Evolutionary conservation across 192 early-diverging fungal genomes (phyloP).

Genomic region (Podila verticillata): DNA sequence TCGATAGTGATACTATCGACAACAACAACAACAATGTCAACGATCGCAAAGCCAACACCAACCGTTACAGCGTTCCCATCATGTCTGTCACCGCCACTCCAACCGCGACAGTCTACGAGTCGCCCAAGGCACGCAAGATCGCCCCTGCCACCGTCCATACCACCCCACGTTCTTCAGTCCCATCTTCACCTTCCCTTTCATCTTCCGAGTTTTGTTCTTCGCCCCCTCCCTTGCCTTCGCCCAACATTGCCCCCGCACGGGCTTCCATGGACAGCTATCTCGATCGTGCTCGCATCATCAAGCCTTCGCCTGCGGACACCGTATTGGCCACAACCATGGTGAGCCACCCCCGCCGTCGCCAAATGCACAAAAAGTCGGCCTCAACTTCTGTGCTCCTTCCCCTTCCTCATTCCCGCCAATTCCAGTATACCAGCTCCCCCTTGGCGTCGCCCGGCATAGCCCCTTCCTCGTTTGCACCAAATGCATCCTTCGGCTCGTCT

Average conservation of each 20-base stretch:
- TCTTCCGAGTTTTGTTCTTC: not conserved
- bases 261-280: slow-evolving; percentile 17
- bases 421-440: not conserved
- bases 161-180: not conserved
- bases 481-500: not conserved
- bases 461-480: not conserved
- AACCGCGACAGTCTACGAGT: not conserved
- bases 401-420: not conserved
- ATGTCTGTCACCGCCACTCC: slow-evolving; percentile 1
- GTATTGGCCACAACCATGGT: slow-evolving; percentile 37
- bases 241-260: not conserved
- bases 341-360: slow-evolving; percentile 16
- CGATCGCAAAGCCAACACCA: not conserved
- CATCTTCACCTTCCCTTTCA: not conserved
- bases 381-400: slow-evolving; percentile 6
- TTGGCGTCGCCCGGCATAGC: not conserved
- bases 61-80: slow-evolving; percentile 14
- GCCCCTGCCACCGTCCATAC: slow-evolving; percentile 23
- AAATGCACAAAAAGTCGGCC: not conserved
- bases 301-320: slow-evolving; percentile 17
- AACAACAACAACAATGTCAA: not conserved
- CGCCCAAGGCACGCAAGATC: not conserved
- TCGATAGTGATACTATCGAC: not conserved
- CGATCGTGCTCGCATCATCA: slow-evolving; percentile 26
- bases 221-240: not conserved